Conservation (phyloP, 495 filamentous ascomycete genomes). For the Talaromyces stipitatus region DNA sequence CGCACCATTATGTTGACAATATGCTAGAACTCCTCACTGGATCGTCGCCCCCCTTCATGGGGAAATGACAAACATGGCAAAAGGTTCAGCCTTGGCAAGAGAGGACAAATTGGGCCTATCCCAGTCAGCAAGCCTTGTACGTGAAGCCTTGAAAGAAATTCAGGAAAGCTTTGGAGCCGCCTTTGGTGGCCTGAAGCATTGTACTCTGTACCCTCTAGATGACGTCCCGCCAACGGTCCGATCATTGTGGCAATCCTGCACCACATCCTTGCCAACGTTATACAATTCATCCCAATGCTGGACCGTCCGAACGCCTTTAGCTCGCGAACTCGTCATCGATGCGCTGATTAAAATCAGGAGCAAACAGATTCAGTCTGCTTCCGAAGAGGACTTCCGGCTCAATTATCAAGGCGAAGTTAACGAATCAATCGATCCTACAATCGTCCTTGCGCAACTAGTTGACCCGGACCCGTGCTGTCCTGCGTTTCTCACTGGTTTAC, state of each 20-base stretch:
- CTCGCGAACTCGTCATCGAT: conserved; percentile 4
- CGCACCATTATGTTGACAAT: conserved; percentile 1
- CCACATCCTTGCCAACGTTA: conserved; percentile 1
- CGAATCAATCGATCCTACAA: background rate
- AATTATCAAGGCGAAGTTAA: conserved; percentile 8
- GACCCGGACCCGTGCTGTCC: conserved; percentile 1
- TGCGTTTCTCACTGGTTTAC: conserved; percentile 8
- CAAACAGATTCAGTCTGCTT: background rate
- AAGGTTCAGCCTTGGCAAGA: background rate
- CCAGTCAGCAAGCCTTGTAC: background rate
- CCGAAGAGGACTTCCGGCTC: conserved; percentile 3
- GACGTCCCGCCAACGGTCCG: background rate
- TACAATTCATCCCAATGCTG: conserved; percentile 6
- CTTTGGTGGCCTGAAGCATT: background rate
- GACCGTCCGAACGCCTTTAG: conserved; percentile 2
- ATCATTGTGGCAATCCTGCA: conserved; percentile 2
- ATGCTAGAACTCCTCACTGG: background rate
- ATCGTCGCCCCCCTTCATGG: background rate
- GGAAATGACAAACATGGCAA: background rate
- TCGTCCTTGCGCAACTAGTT: conserved; percentile 8
- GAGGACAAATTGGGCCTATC: background rate
- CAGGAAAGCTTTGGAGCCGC: background rate
- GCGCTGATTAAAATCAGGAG: background rate
- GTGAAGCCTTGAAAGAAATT: background rate
- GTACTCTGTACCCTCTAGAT: background rate